Evolutionary conservation across 2,329 filamentous ascomycete species (phyloP), one percentile per base, ranked within the genome.

Genomic region (Cyphellophora attinorum): DNA sequence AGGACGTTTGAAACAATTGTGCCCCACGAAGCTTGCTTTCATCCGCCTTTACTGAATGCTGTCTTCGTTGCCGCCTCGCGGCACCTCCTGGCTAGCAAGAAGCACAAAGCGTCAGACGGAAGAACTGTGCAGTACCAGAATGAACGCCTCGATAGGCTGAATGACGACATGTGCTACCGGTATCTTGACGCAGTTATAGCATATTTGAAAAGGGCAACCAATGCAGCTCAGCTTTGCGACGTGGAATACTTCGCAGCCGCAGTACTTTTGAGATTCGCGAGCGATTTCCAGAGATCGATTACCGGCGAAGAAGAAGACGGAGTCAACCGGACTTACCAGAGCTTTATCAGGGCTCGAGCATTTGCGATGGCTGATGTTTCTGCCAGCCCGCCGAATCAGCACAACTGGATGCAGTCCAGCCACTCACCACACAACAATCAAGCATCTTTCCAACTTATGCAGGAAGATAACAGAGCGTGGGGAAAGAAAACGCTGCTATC

Each of bases 201-300:
- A 18, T 50, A 52, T 27, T 38, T 55, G 10, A 45, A 53, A 23
- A 45, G 47, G 28, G 53, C 50, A 1, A 48, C 40, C 23, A 56
- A 61, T 19, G 45, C 58, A 0, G 53, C 53, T 2, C 60, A 58
- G 2, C 55, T 64, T 1, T 52, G 61, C 11, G 67, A 71, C 38
- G 68, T 72, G 45, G 65, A 68, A 21, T 50, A 72, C 2, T 62
- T 74, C 19, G 70, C 71, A 0, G 70, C 72, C 0, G 68, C 65
- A 0, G 72, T 76, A 19, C 71, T 76, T 6, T 57, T 76, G 2
- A 60, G 73, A 2, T 68, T 72, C 2, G 60, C 73, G 13, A 72
- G 76, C 48, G 72, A 76, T 43, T 66, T 76, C 39, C 66, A 74
- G 33, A 36, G 34, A 6, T 38, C 40, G 1, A 53, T 63, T 1